A percentile compares a stretch with the other conserved stretches of the same genome.
phyloP scores from a whole-genome alignment of 305 asterid species.

The Petunia hybrid region DNA sequence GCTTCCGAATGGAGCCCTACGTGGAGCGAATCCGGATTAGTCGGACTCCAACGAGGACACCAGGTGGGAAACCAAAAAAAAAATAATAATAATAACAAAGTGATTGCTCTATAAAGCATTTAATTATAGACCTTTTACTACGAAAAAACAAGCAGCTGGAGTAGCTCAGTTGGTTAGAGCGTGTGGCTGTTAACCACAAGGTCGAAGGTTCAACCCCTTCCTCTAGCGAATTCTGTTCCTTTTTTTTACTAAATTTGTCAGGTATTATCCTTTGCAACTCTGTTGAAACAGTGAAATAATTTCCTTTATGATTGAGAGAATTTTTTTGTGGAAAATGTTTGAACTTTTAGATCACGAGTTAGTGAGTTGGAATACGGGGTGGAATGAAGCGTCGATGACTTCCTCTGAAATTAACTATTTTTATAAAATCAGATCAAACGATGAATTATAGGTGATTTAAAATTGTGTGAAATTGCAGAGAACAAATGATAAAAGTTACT shows the following conservation, averaged over 20 bases:
- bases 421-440: not conserved
- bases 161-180: conserved; percentile 48
- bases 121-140: too few relatives aligned
- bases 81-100: too few relatives aligned
- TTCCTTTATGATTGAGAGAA: not conserved
- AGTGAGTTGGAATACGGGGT: not conserved
- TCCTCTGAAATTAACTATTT: too few relatives aligned
- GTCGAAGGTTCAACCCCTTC: conserved; percentile 34
- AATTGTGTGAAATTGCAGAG: not conserved
- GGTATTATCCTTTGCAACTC: not conserved
- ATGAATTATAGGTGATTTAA: not conserved
- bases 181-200: conserved; percentile 49
- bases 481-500: too few relatives aligned
- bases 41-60: too few relatives aligned
- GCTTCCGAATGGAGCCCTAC: too few relatives aligned
- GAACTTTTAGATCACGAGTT: conserved; percentile 48
- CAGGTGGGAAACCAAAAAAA: too few relatives aligned
- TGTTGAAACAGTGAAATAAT: too few relatives aligned
- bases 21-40: too few relatives aligned
- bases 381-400: too few relatives aligned
- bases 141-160: not conserved
- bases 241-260: not conserved
- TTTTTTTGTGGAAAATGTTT: not conserved
- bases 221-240: not conserved
- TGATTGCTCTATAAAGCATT: too few relatives aligned